These are phyloP conservation scores for Raffaelea ambrosiae DNA, from an alignment of 2,329 filamentous ascomycete species.

Conservation along the genomic window DNA sequence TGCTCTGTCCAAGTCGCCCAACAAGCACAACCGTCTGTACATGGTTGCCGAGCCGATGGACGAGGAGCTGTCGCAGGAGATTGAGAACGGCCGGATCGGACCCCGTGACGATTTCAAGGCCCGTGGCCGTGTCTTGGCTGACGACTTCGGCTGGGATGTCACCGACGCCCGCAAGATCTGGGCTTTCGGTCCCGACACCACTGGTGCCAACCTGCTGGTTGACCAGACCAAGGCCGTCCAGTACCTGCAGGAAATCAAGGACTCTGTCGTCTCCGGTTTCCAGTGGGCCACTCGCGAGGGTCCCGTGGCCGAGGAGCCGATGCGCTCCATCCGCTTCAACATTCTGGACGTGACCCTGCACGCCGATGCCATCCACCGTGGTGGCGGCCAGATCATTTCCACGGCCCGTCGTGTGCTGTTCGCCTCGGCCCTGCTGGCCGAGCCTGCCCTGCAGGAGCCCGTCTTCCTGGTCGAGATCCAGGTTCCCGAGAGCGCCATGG, in stretches of 20 bases:
- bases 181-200: slow-evolving; percentile 98
- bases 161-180: slow-evolving; percentile 99
- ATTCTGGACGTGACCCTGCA: slow-evolving; percentile 99
- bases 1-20: slow-evolving; percentile 97
- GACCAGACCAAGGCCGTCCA: slow-evolving; percentile 99
- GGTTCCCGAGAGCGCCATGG: slow-evolving; percentile 97
- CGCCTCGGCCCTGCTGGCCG: slow-evolving; percentile 81
- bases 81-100: slow-evolving; percentile 84
- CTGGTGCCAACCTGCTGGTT: slow-evolving; percentile 93
- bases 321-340: slow-evolving; percentile 97
- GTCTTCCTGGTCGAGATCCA: slow-evolving; percentile 99
- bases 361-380: slow-evolving; percentile 99
- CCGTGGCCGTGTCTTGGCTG: slow-evolving; percentile 89
- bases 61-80: slow-evolving; percentile 85
- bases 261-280: slow-evolving; percentile 99
- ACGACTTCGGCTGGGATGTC: slow-evolving; percentile 98
- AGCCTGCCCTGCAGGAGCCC: slow-evolving; percentile 88
- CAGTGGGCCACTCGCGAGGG: slow-evolving; percentile 98
- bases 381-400: slow-evolving; percentile 97
- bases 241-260: slow-evolving; percentile 99
- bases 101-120: slow-evolving; percentile 99
- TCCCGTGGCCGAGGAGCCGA: slow-evolving; percentile 95
- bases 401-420: slow-evolving; percentile 97
- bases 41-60: slow-evolving; percentile 82
- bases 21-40: slow-evolving; percentile 99